Evolutionary conservation across 306 rosid species (phyloP).

Genomic region (Aeschynomene evenia): DNA sequence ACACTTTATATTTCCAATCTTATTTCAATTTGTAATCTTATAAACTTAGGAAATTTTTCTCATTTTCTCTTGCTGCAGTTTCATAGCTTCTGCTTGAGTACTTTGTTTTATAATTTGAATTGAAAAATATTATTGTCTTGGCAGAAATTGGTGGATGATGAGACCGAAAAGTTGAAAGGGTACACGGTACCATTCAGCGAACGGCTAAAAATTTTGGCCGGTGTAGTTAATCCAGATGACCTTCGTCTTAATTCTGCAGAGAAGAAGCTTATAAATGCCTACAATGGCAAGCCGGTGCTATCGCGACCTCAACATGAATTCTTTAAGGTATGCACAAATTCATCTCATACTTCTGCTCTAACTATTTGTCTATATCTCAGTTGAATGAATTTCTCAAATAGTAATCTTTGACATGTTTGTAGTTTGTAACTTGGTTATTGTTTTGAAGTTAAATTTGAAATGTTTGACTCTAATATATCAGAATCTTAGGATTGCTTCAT

Average conservation of each 20-base stretch:
- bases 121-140: constrained; percentile 15
- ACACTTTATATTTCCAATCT: neutral
- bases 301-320: constrained; percentile 92
- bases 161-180: constrained; percentile 75
- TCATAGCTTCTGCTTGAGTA: neutral
- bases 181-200: constrained; percentile 71
- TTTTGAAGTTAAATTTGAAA: too few relatives aligned
- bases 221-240: constrained; percentile 81
- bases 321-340: constrained; percentile 49
- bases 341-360: neutral
- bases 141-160: constrained; percentile 75
- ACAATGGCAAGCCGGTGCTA: constrained; percentile 90
- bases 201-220: constrained; percentile 81
- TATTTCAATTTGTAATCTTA: too few relatives aligned
- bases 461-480: neutral
- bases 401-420: neutral
- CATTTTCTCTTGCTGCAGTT: neutral
- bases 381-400: neutral
- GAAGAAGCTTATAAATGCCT: constrained; percentile 68
- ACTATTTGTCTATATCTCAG: neutral
- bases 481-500: neutral
- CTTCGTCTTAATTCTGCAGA: constrained; percentile 66
- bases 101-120: neutral
- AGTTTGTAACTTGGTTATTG: neutral
- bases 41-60: too few relatives aligned